These are phyloP conservation scores for Zymoseptoria pseudotritici DNA, from an alignment of 2,329 filamentous ascomycete species.

Conservation along the genomic window DNA sequence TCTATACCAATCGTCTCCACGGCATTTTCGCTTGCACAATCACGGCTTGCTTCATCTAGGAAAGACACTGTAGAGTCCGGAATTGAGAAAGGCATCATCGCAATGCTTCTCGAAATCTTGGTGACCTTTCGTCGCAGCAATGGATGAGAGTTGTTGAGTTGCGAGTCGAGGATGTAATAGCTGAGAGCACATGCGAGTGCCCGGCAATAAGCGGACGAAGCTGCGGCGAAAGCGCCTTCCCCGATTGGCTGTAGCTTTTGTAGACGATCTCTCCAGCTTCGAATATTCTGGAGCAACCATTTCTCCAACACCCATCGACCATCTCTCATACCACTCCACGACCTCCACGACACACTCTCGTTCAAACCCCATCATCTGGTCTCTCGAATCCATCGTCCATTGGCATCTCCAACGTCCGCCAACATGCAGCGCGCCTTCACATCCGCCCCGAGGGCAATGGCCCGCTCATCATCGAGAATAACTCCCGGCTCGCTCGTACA, in stretches of 20 bases:
- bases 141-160: too few relatives aligned
- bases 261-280: not conserved
- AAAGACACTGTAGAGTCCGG: too few relatives aligned
- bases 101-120: too few relatives aligned
- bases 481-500: constrained; percentile 62
- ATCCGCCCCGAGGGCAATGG: constrained; percentile 70
- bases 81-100: too few relatives aligned
- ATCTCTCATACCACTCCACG: not conserved
- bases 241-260: too few relatives aligned
- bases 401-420: not conserved
- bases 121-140: too few relatives aligned
- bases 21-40: too few relatives aligned
- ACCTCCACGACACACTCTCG: not conserved
- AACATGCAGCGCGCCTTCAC: constrained; percentile 91
- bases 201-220: not conserved
- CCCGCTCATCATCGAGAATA: constrained; percentile 57
- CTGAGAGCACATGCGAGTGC: too few relatives aligned
- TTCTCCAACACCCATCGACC: not conserved
- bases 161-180: too few relatives aligned
- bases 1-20: too few relatives aligned
- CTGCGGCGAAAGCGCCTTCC: not conserved
- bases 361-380: constrained; percentile 4
- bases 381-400: not conserved
- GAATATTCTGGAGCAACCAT: not conserved
- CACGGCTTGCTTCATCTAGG: too few relatives aligned